Conservation (phyloP, 768 basidiomycete genomes). For the Coprinopsis cinerea region DNA sequence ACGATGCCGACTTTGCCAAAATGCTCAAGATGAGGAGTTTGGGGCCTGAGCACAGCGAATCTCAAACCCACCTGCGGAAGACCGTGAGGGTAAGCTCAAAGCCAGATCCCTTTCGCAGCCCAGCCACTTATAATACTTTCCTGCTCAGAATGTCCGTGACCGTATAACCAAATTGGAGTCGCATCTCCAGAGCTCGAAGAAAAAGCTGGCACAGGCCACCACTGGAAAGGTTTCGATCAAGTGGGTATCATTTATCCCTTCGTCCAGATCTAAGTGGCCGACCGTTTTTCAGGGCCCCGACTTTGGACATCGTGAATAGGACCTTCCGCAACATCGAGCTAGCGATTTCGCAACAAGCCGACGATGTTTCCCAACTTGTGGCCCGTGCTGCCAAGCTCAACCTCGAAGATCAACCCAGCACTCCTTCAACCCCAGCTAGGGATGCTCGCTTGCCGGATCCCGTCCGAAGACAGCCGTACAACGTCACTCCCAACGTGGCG, state of each 20-base stretch:
- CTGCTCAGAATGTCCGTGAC: slow-evolving; percentile 55
- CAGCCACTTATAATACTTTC: not conserved
- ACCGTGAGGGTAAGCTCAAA: slow-evolving; percentile 57
- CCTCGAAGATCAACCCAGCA: slow-evolving; percentile 21
- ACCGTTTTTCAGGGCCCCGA: slow-evolving; percentile 55
- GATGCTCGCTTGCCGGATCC: slow-evolving; percentile 39
- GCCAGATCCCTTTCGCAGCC: not conserved
- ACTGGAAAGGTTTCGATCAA: slow-evolving; percentile 57
- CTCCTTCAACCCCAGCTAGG: slow-evolving; percentile 17
- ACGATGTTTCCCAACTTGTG: slow-evolving; percentile 46
- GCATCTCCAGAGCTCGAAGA: slow-evolving; percentile 63
- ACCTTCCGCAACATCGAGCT: slow-evolving; percentile 82
- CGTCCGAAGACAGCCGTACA: slow-evolving; percentile 31
- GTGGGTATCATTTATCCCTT: slow-evolving; percentile 32
- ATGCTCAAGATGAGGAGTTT: slow-evolving; percentile 69
- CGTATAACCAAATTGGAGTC: slow-evolving; percentile 78
- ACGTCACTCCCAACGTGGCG: slow-evolving; percentile 61
- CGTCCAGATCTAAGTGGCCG: not conserved
- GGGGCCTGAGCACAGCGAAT: slow-evolving; percentile 86
- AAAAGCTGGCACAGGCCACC: slow-evolving; percentile 55
- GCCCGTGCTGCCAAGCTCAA: slow-evolving; percentile 50
- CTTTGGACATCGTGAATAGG: slow-evolving; percentile 78
- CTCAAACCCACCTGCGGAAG: slow-evolving; percentile 69
- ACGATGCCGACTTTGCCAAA: slow-evolving; percentile 74
- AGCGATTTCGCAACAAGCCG: slow-evolving; percentile 56